Conservation (phyloP, 1,284 basidiomycete species). For the Malassezia globosa region DNA sequence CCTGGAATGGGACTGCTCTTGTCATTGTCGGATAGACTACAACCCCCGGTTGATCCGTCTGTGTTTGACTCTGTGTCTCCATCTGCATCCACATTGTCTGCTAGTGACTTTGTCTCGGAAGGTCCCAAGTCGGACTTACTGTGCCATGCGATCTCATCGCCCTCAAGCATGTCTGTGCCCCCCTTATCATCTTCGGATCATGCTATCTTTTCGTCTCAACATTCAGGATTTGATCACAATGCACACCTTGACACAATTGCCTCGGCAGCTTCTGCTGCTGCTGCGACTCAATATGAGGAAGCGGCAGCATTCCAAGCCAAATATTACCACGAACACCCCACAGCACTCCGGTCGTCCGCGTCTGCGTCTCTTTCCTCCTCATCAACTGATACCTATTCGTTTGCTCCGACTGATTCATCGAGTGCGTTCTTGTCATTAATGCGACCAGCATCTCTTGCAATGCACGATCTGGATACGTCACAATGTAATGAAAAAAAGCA, state of each 20-base stretch:
- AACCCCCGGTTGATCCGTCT: not conserved
- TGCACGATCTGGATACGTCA: too few relatives aligned
- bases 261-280: slow-evolving; percentile 10
- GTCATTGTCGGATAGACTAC: slow-evolving; percentile 6
- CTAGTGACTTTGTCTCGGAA: not conserved
- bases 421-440: not conserved
- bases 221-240: slow-evolving; percentile 2
- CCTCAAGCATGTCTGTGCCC: not conserved
- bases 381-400: not conserved
- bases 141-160: not conserved
- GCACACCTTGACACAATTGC: slow-evolving; percentile 13
- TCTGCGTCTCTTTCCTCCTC: too few relatives aligned
- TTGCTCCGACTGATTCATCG: not conserved
- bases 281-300: slow-evolving; percentile 8
- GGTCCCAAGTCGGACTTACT: not conserved
- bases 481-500: too few relatives aligned
- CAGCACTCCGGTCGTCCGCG: not conserved
- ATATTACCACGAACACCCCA: not conserved
- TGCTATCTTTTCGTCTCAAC: not conserved
- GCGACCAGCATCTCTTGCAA: not conserved
- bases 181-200: not conserved
- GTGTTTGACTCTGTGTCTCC: not conserved
- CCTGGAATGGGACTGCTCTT: slow-evolving; percentile 13
- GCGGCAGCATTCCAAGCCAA: not conserved
- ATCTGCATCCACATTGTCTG: not conserved